These are phyloP conservation scores for Colletotrichum neosansevieriae DNA, from an alignment of 2,329 filamentous ascomycete genomes.

Conservation along the genomic window DNA sequence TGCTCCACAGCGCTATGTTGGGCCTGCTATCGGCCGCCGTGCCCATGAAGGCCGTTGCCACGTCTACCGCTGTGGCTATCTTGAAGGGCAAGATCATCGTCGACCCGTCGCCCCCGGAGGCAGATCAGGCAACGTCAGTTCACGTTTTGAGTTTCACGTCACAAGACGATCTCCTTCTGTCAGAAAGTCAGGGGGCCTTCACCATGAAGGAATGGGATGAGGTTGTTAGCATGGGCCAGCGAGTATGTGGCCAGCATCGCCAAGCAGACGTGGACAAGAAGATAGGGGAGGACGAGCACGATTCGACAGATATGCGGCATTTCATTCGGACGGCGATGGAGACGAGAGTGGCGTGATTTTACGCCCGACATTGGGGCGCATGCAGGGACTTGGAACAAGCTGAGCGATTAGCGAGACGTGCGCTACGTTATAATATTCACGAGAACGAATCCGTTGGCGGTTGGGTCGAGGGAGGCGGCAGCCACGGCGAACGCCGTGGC, in stretches of 20 bases:
- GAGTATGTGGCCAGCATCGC: constrained; percentile 68
- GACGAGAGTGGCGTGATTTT: constrained; percentile 57
- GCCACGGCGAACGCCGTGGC: neutral
- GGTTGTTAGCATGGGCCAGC: constrained; percentile 73
- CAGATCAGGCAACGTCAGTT: constrained; percentile 74
- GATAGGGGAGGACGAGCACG: constrained; percentile 59
- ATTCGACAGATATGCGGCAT: constrained; percentile 64
- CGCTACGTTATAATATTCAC: neutral
- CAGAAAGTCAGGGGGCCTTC: constrained; percentile 86
- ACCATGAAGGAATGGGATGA: constrained; percentile 80
- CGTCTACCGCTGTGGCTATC: constrained; percentile 74
- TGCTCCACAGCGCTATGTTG: constrained; percentile 83
- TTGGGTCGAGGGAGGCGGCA: neutral
- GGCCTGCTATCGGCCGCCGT: constrained; percentile 86
- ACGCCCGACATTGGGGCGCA: constrained; percentile 8
- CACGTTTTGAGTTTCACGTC: constrained; percentile 90
- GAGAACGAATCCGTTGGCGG: neutral
- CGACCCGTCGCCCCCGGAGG: constrained; percentile 73
- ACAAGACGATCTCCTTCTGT: constrained; percentile 77
- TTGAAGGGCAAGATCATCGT: constrained; percentile 58
- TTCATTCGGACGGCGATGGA: constrained; percentile 74
- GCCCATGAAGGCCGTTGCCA: constrained; percentile 80
- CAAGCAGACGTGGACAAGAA: constrained; percentile 55
- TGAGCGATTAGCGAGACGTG: constrained; percentile 13
- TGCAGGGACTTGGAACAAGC: constrained; percentile 19